phyloP scores from a whole-genome alignment of 1,284 basidiomycete genomes.

The Inonotus hispidus region DNA sequence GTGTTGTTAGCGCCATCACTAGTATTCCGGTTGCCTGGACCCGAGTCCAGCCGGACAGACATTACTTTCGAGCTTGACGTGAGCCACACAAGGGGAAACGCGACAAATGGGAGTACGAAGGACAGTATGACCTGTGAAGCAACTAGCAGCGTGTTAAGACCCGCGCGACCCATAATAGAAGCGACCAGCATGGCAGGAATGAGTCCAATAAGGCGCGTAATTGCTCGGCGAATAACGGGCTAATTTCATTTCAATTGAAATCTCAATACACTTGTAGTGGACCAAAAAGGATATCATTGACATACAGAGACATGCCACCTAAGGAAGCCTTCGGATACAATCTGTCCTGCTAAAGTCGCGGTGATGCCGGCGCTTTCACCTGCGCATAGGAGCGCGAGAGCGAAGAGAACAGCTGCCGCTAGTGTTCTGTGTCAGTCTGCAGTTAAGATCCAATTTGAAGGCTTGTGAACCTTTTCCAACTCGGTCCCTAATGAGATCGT shows the following conservation, averaged over 20 bases:
- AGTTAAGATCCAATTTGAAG: background rate
- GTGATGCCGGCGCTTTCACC: constrained; percentile 93
- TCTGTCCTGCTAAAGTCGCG: constrained; percentile 89
- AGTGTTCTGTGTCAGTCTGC: background rate
- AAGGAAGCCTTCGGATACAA: constrained; percentile 92
- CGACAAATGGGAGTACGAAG: constrained; percentile 85
- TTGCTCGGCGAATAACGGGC: constrained; percentile 74
- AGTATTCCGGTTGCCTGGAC: background rate
- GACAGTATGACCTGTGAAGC: constrained; percentile 85
- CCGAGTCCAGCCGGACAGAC: constrained; percentile 40
- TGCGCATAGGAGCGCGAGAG: constrained; percentile 76
- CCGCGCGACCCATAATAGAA: constrained; percentile 63
- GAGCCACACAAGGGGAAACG: constrained; percentile 74
- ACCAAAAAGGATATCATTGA: constrained; percentile 11
- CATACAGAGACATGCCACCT: constrained; percentile 81
- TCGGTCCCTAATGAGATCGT: constrained; percentile 59
- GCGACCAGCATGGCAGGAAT: constrained; percentile 84
- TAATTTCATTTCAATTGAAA: constrained; percentile 28
- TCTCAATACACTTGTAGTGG: background rate
- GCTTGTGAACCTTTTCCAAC: constrained; percentile 59
- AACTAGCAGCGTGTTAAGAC: constrained; percentile 80
- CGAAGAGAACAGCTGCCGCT: constrained; percentile 81
- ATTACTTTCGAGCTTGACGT: constrained; percentile 69
- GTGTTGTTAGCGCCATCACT: constrained; percentile 4
- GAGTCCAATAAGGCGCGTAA: constrained; percentile 82